Evolutionary conservation across 2,329 filamentous ascomycete species (phyloP), one percentile per base, ranked within the genome.

Genomic region (Rhynchosporium agropyri): DNA sequence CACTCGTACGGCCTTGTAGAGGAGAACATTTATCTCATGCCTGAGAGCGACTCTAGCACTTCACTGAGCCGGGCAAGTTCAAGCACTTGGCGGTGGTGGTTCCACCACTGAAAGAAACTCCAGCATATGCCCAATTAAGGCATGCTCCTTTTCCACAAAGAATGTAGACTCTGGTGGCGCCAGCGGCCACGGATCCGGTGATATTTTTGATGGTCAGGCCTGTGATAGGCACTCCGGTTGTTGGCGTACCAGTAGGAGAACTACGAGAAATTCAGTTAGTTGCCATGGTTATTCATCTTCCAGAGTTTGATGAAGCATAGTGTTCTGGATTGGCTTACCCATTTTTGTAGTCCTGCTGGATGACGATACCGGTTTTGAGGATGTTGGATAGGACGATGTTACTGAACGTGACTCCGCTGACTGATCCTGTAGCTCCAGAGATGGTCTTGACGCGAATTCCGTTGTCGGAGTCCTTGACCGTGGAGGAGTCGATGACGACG

Each of bases 291-390:
- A 38, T 4, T 49, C 20, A 7, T 28, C 3, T 49, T 36, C 33
- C 33, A 36, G n/a, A n/a, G 2, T 46, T 5, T 46, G 7, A 43
- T 43, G 1, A 12, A 1, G 40, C 29, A 38, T 2, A 10, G 15
- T 36, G 13, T 7, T 7, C 9, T 20, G 9, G 33, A 2, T 38
- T 13, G 29, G 33, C 50, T 38, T 54, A 48, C 43, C 49, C 60
- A 40, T 72, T 72, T 60, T 65, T 12, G 66, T 83, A 83, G 71
- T 85, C 82, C 75, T 87, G 84, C 73, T 86, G 76, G 63, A 87
- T 80, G 57, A 85, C 69, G 54, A 87, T 80, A 50, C 71, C 81
- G 50, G 73, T 73, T 13, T 62, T 60, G 48, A 79, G 72, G 69
- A 85, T 84, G 48, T 74, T 73, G 46, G 75, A 77, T 1, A 86